Percentiles rank a stretch among this genome's conserved stretches.
phyloP scores from a whole-genome alignment of 805 yeast species.

The Candida corydali region DNA sequence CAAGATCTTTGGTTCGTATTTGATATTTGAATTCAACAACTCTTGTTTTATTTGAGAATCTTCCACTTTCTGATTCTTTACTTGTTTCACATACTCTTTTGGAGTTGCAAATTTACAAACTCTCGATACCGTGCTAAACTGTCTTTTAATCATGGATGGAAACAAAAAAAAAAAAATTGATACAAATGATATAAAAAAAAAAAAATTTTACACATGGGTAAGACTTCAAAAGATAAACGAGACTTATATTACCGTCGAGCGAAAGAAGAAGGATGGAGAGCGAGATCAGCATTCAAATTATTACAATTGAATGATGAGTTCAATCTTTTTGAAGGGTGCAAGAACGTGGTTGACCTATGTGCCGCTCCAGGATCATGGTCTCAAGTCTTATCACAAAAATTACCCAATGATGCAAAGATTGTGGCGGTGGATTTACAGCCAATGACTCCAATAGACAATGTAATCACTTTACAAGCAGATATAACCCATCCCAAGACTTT shows the following conservation, averaged over 20 bases:
- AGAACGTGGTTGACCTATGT: slow-evolving; percentile 90
- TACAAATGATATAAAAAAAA: no score
- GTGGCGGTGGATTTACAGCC: slow-evolving; percentile 97
- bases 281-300: slow-evolving; percentile 92
- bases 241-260: slow-evolving; percentile 91
- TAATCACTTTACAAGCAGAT: slow-evolving; percentile 89
- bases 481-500: slow-evolving; percentile 94
- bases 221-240: slow-evolving; percentile 90
- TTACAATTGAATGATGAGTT: slow-evolving; percentile 90
- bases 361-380: slow-evolving; percentile 99
- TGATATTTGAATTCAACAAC: slow-evolving; percentile 22
- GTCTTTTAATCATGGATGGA: slow-evolving; percentile 3
- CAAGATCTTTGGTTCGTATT: slow-evolving; percentile 30
- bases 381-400: slow-evolving; percentile 78
- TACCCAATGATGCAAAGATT: slow-evolving; percentile 62
- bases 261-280: slow-evolving; percentile 97
- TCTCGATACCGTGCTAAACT: slow-evolving; percentile 2
- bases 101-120: slow-evolving; percentile 23
- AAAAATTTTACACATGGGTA: no score
- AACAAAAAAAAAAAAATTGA: neutral
- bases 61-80: slow-evolving; percentile 20
- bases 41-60: slow-evolving; percentile 22
- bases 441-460: slow-evolving; percentile 93
- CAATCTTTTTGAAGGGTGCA: slow-evolving; percentile 67
- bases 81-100: slow-evolving; percentile 26